phyloP scores from a whole-genome alignment of 768 basidiomycete species.

The Mrakia gelida region DNA sequence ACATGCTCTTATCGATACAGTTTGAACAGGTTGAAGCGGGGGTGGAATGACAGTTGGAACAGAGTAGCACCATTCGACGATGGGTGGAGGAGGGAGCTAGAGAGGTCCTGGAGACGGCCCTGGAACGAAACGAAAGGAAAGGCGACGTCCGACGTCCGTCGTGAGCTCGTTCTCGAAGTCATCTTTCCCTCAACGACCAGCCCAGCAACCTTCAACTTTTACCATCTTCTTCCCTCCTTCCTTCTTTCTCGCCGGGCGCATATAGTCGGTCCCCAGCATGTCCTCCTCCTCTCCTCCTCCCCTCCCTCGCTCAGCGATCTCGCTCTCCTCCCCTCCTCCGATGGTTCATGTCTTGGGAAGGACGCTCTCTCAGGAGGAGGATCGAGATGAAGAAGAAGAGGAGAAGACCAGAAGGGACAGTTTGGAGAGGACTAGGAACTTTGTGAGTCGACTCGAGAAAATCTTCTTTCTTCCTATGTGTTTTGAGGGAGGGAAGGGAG shows the following conservation, averaged over 20 bases:
- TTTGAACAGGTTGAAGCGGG: not conserved
- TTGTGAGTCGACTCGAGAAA: slow-evolving; percentile 33
- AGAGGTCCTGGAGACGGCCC: too few species aligned
- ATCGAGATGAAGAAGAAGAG: not conserved
- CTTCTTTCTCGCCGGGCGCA: not conserved
- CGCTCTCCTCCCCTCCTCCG: not conserved
- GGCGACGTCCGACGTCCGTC: too few species aligned
- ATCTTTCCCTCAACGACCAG: not conserved
- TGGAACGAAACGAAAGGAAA: not conserved
- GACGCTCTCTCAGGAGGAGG: not conserved
- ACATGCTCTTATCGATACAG: not conserved
- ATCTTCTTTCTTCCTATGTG: not conserved
- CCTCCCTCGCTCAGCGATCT: not conserved
- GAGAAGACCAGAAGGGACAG: slow-evolving; percentile 33
- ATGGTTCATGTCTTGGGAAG: slow-evolving; percentile 11
- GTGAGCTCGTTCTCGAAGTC: not conserved
- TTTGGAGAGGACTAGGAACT: slow-evolving; percentile 37
- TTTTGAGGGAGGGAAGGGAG: not conserved
- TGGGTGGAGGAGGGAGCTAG: not conserved
- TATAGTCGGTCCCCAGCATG: not conserved
- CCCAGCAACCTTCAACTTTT: not conserved
- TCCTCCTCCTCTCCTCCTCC: not conserved
- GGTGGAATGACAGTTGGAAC: not conserved
- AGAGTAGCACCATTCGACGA: not conserved
- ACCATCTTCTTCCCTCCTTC: not conserved